phyloP scores from a whole-genome alignment of 441 rosid genomes.

The Adansonia grandidieri region DNA sequence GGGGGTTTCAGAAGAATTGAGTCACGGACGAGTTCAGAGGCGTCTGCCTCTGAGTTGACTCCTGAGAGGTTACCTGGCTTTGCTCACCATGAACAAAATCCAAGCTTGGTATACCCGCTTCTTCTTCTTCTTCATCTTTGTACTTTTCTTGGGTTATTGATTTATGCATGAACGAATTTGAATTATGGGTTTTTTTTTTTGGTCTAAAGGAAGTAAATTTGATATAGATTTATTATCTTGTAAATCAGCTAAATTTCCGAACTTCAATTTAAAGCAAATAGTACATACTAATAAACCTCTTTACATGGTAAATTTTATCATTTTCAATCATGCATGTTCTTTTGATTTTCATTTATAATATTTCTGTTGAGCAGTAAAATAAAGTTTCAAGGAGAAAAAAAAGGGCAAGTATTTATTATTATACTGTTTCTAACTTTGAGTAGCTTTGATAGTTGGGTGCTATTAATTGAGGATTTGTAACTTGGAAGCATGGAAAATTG shows the following conservation, averaged over 20 bases:
- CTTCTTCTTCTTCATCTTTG: slow-evolving; percentile 10
- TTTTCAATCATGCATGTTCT: slow-evolving; percentile 7
- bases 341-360: neutral
- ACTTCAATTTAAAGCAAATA: neutral
- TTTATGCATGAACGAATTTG: slow-evolving; percentile 3
- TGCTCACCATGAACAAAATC: slow-evolving; percentile 23
- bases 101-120: slow-evolving; percentile 19
- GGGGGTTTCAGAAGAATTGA: slow-evolving; percentile 31
- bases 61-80: slow-evolving; percentile 23
- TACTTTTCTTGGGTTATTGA: neutral
- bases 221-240: neutral
- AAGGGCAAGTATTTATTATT: neutral
- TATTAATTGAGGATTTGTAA: slow-evolving; percentile 13
- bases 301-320: neutral
- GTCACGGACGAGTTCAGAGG: slow-evolving; percentile 28
- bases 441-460: neutral
- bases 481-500: neutral
- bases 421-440: neutral
- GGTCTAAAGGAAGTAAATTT: slow-evolving; percentile 8
- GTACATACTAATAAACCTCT: neutral
- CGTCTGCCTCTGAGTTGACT: slow-evolving; percentile 33
- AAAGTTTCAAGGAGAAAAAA: neutral
- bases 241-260: slow-evolving; percentile 3
- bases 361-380: slow-evolving; percentile 12
- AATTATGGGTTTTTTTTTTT: neutral